Base-by-base conservation (phyloP, 1,284 basidiomycete species). In the Cryptococcus sp. region DNA sequence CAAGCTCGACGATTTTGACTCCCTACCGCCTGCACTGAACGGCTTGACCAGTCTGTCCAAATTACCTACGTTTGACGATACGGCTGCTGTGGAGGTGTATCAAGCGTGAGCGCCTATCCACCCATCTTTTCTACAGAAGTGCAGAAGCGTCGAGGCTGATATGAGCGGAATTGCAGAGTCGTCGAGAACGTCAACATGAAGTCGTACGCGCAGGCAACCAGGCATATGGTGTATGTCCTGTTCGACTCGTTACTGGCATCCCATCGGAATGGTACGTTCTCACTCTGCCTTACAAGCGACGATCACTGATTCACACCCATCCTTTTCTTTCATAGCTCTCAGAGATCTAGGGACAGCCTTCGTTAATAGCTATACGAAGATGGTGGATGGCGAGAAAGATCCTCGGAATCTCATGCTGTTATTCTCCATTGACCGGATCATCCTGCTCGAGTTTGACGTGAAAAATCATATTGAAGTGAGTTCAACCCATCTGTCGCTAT, bases 351-450 rank as follows among this genome's bases (percentile, higher is more conserved):
- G 87, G 1, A 81, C 85, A 41, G 83, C 83, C 16, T 83, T 99
- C 74, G 67, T 98, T 27, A 78, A 81, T 17, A 86, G 87, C 42
- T 99, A 97, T 76, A 84, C 89, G 51, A 79, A 77, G 55, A 80
- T 98, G 27, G 93, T 88, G 1, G 89, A 95, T 58, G 94, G 94
- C 23, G 96, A 99, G 78, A 99, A 99, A 74, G 96, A 99, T 76
- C 96, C 96, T 23, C 84, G 96, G 27, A 99, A 99, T 78, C 82
- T 99, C 7, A 83, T 97, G 65, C 76, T 95, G 8, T 88, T 91
- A 4, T 99, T 99, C 76, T 87, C 89, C 15, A 90, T 99, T 59
- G 88, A 87, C 59, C 84, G 86, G 20, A 88, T 93, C 3, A 84
- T 99, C 25, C 78, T 95, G 7, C 85, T 91, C 40, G 93, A 97